Conservation (phyloP, 108 stramenopile species). For the Nitzschia sp. region DNA sequence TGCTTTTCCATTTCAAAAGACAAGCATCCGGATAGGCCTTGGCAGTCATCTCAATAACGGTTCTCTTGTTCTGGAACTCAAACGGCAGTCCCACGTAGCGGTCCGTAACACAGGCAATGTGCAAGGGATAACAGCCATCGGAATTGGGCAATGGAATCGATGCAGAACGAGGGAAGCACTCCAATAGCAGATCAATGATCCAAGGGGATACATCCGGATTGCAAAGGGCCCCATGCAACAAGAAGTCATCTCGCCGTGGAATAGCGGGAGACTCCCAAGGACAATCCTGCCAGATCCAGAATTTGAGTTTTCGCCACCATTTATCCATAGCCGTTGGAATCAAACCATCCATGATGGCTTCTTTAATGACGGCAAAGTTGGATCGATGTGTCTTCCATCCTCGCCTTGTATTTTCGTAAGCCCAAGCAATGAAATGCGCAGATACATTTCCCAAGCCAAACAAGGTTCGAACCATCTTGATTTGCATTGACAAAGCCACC, state of each 20-base stretch:
- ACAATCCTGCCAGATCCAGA: constrained; percentile 45
- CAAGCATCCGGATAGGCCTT: constrained; percentile 54
- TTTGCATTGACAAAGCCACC: constrained; percentile 8
- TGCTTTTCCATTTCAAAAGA: constrained; percentile 41
- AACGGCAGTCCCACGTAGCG: constrained; percentile 28
- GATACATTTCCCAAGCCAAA: constrained; percentile 32
- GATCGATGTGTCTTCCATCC: constrained; percentile 39
- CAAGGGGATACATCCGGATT: constrained; percentile 36
- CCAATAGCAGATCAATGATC: constrained; percentile 38
- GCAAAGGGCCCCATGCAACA: constrained; percentile 34
- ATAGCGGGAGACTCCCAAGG: constrained; percentile 29
- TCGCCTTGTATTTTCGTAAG: constrained; percentile 30
- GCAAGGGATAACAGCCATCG: constrained; percentile 37
- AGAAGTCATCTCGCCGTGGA: constrained; percentile 37
- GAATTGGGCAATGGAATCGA: constrained; percentile 34
- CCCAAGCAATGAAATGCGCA: constrained; percentile 40
- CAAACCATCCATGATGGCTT: constrained; percentile 44
- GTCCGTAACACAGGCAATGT: constrained; percentile 36
- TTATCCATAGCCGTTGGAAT: constrained; percentile 33
- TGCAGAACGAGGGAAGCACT: constrained; percentile 40
- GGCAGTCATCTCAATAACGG: constrained; percentile 50
- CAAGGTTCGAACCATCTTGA: constrained; percentile 23
- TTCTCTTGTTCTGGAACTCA: constrained; percentile 38
- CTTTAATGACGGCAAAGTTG: constrained; percentile 34
- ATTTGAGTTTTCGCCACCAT: constrained; percentile 42